Evolutionary conservation across 768 basidiomycete genomes (phyloP), one percentile per base, ranked within the genome.

Genomic region (Termitomyces sp.): DNA sequence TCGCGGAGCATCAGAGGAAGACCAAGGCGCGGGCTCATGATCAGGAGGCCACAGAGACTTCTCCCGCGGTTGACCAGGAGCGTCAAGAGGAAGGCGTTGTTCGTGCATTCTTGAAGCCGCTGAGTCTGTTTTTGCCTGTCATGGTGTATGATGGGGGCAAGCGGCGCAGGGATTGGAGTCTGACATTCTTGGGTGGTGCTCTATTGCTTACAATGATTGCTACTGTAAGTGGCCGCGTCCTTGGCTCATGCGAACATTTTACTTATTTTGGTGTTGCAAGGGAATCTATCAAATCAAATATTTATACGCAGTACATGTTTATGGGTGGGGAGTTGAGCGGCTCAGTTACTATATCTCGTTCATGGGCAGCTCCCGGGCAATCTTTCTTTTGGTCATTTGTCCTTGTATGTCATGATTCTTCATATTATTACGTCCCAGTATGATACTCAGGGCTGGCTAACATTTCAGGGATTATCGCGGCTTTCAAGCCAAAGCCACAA

Each of bases 221-320:
- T n/a, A 75, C 79, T 54, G 89, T 89, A 64, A 69, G 85, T 73
- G 12, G 17, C 44, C 33, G 43, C 40, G 21, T 44, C 19, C 21
- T 26, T 2, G 2, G 46, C 50, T 3, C 2, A 14, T 35, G 38
- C 37, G 43, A 40, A 42, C n/a, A 26, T 37, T 54, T 21, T 44
- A 37, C 40, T 47, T 21, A 61, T 44, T 45, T 53, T 43, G 30
- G 21, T 17, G 28, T 38, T 54, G 4, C 54, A 87, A 87, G 80
- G 91, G 90, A n/a, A 61, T 92, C 4, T 85, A 82, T 69, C 87
- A 89, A 66, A 73, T 91, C 67, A 94, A 91, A 65, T 91, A 91
- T 67, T 73, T 91, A 28, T 94, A 92, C 65, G 89, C 87, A 2
- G 81, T 76, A 51, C 87, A 90, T 64, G 70, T 82, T 9, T 91